phyloP scores from a whole-genome alignment of 495 filamentous ascomycete species.

The Entonaema liquescens region DNA sequence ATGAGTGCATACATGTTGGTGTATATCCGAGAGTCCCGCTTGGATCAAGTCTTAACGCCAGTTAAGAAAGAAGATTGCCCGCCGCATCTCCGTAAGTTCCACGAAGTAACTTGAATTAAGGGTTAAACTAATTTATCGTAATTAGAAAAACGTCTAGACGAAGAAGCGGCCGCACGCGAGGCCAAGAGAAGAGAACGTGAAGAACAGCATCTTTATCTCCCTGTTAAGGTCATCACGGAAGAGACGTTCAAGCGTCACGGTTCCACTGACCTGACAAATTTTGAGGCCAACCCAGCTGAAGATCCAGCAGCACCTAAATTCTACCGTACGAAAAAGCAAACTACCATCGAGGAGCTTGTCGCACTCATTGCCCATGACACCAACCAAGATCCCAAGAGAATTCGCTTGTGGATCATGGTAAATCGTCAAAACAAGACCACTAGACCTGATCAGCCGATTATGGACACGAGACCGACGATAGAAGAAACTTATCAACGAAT shows the following conservation, averaged over 20 bases:
- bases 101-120: background rate
- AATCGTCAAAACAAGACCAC: slow-evolving; percentile 98
- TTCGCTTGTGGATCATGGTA: slow-evolving; percentile 96
- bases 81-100: slow-evolving; percentile 74
- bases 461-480: slow-evolving; percentile 77
- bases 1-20: slow-evolving; percentile 97
- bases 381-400: slow-evolving; percentile 65
- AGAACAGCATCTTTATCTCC: slow-evolving; percentile 91
- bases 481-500: slow-evolving; percentile 78
- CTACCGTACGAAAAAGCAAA: slow-evolving; percentile 75
- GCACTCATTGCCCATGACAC: slow-evolving; percentile 72
- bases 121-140: slow-evolving; percentile 43
- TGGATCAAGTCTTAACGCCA: slow-evolving; percentile 80
- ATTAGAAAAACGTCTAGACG: slow-evolving; percentile 72
- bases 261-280: slow-evolving; percentile 83
- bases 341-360: slow-evolving; percentile 77
- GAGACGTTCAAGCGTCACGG: slow-evolving; percentile 80
- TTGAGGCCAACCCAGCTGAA: slow-evolving; percentile 62
- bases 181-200: slow-evolving; percentile 84
- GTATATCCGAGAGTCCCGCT: slow-evolving; percentile 86
- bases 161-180: slow-evolving; percentile 80
- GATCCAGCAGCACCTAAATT: slow-evolving; percentile 69
- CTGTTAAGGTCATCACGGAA: slow-evolving; percentile 80
- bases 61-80: slow-evolving; percentile 81
- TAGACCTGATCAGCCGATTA: slow-evolving; percentile 85